Conservation (phyloP, 1,139 yeast species). For the Sugiyamaella sp. region DNA sequence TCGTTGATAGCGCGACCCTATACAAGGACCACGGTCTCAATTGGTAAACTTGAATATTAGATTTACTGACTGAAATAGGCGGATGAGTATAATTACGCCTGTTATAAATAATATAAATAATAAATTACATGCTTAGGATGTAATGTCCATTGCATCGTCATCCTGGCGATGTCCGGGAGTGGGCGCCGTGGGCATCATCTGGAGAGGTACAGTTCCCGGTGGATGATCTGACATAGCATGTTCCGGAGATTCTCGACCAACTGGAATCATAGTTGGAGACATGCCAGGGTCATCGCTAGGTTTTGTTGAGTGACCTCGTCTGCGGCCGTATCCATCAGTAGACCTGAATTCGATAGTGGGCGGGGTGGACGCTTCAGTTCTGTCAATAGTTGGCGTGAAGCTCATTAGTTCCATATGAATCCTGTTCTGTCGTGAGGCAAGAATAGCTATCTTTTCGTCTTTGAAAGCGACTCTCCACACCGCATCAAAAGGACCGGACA, state of each 20-base stretch:
- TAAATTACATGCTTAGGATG: conserved; percentile 8
- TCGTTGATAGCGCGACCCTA: conserved; percentile 28
- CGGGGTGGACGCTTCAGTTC: conserved; percentile 9
- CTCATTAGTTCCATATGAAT: conserved; percentile 46
- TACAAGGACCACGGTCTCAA: conserved; percentile 28
- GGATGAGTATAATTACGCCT: no score
- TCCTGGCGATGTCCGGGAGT: background rate
- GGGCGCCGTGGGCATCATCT: background rate
- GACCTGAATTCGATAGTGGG: conserved; percentile 9
- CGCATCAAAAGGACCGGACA: conserved; percentile 43
- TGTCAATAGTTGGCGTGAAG: conserved; percentile 38
- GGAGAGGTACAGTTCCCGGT: background rate
- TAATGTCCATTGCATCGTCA: conserved; percentile 13
- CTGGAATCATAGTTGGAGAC: conserved; percentile 16
- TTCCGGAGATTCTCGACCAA: conserved; percentile 6
- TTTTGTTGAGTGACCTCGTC: background rate
- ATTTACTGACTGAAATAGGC: no score
- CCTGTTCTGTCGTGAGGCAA: conserved; percentile 40
- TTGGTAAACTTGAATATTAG: conserved; percentile 10
- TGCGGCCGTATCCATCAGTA: background rate
- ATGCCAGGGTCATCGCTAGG: conserved; percentile 12
- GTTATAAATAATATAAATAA: conserved; percentile 1
- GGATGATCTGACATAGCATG: background rate
- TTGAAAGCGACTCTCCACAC: conserved; percentile 50
- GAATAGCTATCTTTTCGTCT: conserved; percentile 47